These are phyloP conservation scores for Diaporthe sp. DNA, from an alignment of 2,329 filamentous ascomycete genomes.

Conservation along the genomic window DNA sequence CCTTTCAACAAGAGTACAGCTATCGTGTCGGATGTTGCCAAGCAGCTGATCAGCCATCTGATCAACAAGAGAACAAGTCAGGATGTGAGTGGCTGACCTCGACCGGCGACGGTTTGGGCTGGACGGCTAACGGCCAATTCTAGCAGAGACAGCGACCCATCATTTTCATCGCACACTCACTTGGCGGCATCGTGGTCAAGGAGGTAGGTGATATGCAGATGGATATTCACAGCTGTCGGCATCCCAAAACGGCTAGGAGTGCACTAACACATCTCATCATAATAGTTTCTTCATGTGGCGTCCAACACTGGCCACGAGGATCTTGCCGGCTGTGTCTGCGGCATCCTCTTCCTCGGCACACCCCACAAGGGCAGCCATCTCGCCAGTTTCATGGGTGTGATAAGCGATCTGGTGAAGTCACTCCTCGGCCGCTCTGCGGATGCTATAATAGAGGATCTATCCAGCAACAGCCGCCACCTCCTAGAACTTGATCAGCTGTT, in stretches of 20 bases:
- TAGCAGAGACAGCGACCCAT: conserved; percentile 24
- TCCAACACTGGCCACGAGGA: conserved; percentile 20
- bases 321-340: conserved; percentile 13
- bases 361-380: conserved; percentile 28
- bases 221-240: background rate
- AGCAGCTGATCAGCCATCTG: conserved; percentile 16
- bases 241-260: background rate
- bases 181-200: conserved; percentile 30
- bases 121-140: background rate
- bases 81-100: background rate
- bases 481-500: conserved; percentile 30
- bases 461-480: conserved; percentile 27
- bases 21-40: conserved; percentile 23
- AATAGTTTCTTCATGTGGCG: conserved; percentile 12
- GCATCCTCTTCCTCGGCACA: conserved; percentile 24
- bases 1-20: conserved; percentile 18
- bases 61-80: conserved; percentile 27
- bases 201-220: background rate
- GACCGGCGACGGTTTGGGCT: background rate
- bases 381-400: conserved; percentile 31
- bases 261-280: background rate
- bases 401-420: conserved; percentile 15
- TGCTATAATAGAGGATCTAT: conserved; percentile 24
- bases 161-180: conserved; percentile 24
- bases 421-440: conserved; percentile 23